Percentiles rank a stretch among this genome's conserved stretches.
Conservation (phyloP, 371 early-diverging fungal genomes). For the Mortierella sp. region DNA sequence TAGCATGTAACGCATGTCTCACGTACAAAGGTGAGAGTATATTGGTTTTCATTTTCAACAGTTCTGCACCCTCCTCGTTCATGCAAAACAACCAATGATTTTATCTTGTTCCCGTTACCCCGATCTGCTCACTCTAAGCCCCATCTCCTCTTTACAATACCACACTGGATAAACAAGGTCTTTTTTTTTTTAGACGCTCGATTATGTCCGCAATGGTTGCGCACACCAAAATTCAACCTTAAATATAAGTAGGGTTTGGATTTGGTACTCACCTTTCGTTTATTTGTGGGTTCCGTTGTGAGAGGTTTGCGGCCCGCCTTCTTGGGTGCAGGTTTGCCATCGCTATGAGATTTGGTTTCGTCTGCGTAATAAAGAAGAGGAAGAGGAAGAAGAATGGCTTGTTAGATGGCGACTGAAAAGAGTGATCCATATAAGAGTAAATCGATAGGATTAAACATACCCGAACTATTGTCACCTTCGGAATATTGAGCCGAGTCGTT, state of each 20-base stretch:
- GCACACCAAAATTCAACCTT: not conserved
- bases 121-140: not conserved
- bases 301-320: slow-evolving; percentile 56
- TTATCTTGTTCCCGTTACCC: not conserved
- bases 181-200: not conserved
- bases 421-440: not conserved
- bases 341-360: slow-evolving; percentile 29
- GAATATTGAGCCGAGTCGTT: not conserved
- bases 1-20: too few relatives aligned
- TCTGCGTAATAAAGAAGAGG: slow-evolving; percentile 11
- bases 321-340: slow-evolving; percentile 55
- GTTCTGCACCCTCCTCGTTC: not conserved
- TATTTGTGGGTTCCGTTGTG: slow-evolving; percentile 53
- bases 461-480: not conserved
- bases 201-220: not conserved
- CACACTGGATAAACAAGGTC: not conserved
- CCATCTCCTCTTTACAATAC: not conserved
- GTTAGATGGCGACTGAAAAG: not conserved
- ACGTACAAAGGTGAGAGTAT: too few relatives aligned
- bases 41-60: too few relatives aligned
- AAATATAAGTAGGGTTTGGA: not conserved
- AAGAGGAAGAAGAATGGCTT: not conserved
- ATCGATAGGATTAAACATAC: not conserved
- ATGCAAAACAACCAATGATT: not conserved
- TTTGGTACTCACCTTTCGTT: slow-evolving; percentile 40